Evolutionary conservation across 2,329 filamentous ascomycete genomes (phyloP).

Genomic region (Parasarocladium wereldwijsianum): DNA sequence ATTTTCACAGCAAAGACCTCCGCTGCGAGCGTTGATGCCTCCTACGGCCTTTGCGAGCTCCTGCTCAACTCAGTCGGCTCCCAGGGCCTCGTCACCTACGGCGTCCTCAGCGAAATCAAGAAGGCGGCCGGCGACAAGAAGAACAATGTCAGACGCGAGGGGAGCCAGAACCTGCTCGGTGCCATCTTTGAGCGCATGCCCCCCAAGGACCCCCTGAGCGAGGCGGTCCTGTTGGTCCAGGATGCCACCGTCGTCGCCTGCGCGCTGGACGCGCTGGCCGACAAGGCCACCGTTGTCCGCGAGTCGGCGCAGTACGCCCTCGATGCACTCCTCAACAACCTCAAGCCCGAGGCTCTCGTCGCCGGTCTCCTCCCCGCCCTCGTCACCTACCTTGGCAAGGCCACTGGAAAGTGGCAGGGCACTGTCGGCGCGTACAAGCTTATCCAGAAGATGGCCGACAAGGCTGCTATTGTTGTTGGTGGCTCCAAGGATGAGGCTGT

Average conservation of each 20-base stretch:
- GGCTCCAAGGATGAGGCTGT: constrained; percentile 66
- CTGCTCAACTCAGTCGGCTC: constrained; percentile 39
- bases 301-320: constrained; percentile 91
- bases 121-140: constrained; percentile 90
- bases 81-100: constrained; percentile 36
- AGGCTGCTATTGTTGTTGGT: constrained; percentile 74
- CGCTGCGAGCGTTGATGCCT: constrained; percentile 50
- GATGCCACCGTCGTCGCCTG: constrained; percentile 58
- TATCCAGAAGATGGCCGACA: constrained; percentile 86
- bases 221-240: constrained; percentile 70
- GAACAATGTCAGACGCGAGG: constrained; percentile 69
- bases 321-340: constrained; percentile 68
- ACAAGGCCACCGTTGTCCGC: constrained; percentile 78
- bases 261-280: constrained; percentile 72
- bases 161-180: constrained; percentile 86
- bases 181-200: constrained; percentile 88
- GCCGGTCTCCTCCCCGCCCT: constrained; percentile 69
- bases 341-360: constrained; percentile 72
- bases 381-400: constrained; percentile 61
- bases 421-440: constrained; percentile 75
- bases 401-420: constrained; percentile 93
- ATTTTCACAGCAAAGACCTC: constrained; percentile 58
- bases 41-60: constrained; percentile 45
- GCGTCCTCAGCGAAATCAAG: constrained; percentile 39
- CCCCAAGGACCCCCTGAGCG: constrained; percentile 58